Conservation (phyloP, 2,329 filamentous ascomycete genomes). For the Talaromyces rugulosus region DNA sequence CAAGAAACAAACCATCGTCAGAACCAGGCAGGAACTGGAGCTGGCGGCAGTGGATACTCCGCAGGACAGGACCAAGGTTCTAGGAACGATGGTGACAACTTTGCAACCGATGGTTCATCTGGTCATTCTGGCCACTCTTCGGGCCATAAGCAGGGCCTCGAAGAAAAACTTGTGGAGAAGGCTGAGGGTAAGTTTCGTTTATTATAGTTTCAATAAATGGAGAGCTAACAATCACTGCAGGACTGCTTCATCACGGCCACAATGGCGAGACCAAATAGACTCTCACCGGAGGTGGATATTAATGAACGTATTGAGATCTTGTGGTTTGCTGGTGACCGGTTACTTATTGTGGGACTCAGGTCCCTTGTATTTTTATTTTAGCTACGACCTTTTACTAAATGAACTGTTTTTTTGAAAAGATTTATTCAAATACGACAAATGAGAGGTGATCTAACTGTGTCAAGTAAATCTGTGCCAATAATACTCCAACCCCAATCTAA, state of each 20-base stretch:
- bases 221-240: not conserved
- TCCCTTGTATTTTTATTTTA: not conserved
- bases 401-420: not conserved
- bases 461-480: not conserved
- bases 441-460: not conserved
- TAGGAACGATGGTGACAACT: not conserved
- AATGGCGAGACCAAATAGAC: not conserved
- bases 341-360: not conserved
- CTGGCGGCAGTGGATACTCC: not conserved
- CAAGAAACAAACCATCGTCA: not conserved
- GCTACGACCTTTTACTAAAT: not conserved
- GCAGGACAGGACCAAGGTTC: not conserved
- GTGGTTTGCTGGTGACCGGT: not conserved
- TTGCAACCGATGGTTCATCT: not conserved
- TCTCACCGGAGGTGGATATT: not conserved
- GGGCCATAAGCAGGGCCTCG: constrained; percentile 7
- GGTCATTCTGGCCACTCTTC: not conserved
- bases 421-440: not conserved
- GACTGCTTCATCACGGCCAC: constrained; percentile 3
- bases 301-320: not conserved
- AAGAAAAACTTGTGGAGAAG: constrained; percentile 5
- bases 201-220: too few relatives aligned
- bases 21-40: not conserved
- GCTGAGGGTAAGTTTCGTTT: constrained; percentile 6
- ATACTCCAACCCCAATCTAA: not conserved